Base-by-base conservation (phyloP, 2,329 filamentous ascomycete species). In the Cercospora zeae-maydis region DNA sequence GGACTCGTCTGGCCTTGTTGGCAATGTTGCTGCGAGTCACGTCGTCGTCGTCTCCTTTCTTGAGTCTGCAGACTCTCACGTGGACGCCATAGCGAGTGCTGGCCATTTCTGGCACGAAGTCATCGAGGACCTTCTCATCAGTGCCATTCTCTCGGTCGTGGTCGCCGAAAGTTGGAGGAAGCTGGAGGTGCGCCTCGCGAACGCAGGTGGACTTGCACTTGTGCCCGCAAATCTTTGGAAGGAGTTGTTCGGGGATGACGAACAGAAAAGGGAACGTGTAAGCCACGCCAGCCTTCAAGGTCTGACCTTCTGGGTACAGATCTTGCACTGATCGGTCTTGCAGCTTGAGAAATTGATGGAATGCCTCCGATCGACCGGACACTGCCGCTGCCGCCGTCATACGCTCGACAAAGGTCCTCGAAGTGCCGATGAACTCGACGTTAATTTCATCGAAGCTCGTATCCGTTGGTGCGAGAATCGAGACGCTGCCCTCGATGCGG, bases 231-330 rank as follows among this genome's bases (percentile, higher is more conserved):
- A 83, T 75, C 64, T 82, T 81, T 5, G 85, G 85, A 0, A 89
- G 80, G 3, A 89, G 76, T 16, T 82, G 81, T 34, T 83, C 78
- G 0, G 87, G 87, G 1, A 89, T 79, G 60, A 85, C 84, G 70
- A 89, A 89, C 27, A 81, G 81, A 72, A 89, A 89, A 1, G 84
- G 83, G 62, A 88, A 85, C 8, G 74, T 79, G 73, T 88, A 88
- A 10, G 76, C 79, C 64, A 77, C 78, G 11, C 82, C 83, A n/a
- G 82, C 80, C 68, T 82, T 78, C 2, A 86, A 75, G 4, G 86
- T 76, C 27, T 82, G 78, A 37, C 84, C 80, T 34, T 79, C 77
- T 0, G 86, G 86, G 62, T 86, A 82, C n/a, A 76, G 73, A 14
- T 76, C 71, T 2, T 56, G 59, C 9, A 61, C 51, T 3, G 51